Evolutionary conservation across 148 eudicot genomes (phyloP), one percentile per base, ranked within the genome.

Genomic region (Spergularia marina): DNA sequence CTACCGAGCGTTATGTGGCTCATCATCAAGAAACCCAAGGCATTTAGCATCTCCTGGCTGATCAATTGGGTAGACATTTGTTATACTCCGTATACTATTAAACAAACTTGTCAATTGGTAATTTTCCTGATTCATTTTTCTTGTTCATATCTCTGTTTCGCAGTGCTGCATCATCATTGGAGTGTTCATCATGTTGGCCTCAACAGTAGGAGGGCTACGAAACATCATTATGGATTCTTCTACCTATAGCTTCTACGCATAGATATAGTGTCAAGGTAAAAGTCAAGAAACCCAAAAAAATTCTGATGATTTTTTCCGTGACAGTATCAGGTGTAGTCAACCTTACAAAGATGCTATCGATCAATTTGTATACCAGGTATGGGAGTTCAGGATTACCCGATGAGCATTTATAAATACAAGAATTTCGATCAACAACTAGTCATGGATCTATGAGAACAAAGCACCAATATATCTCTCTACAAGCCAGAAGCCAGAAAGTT

Each of bases 1-100:
- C 87, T 94, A 65, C 98, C 98, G 4, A 81, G 98, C 73, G 74
- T 91, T 18, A 88, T 94, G 30, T 94, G 98, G 98, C 86, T 94
- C 41, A 78, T 86, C 54, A 75, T 94, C 59, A 91, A 84, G 88
- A 90, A 87, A 81, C 98, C 98, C 71, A 88, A 79, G 87, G 85
- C 81, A 75, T 91, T 87, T 76, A 87, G 90, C 76, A 8, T 47
- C 57, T 89, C 91, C 12, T 94, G 98, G 98, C 72, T 88, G 21
- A 70, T 90, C 85, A 94, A 94, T 53, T 94, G 98, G 97, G 97
- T 94, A 86, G 10, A 13, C 21, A 6, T 11, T 72, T 39, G 8
- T 44, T 6, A 6, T 44, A 44, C 2, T 21, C 23, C 21, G 4
- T 10, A 55, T 10, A 18, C 44, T 23, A 16, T 15, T 12, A 15